A percentile compares a stretch with the other conserved stretches of the same genome.
These are phyloP conservation scores for Daedaleopsis nitida DNA, from an alignment of 768 basidiomycete species.

Conservation along the genomic window DNA sequence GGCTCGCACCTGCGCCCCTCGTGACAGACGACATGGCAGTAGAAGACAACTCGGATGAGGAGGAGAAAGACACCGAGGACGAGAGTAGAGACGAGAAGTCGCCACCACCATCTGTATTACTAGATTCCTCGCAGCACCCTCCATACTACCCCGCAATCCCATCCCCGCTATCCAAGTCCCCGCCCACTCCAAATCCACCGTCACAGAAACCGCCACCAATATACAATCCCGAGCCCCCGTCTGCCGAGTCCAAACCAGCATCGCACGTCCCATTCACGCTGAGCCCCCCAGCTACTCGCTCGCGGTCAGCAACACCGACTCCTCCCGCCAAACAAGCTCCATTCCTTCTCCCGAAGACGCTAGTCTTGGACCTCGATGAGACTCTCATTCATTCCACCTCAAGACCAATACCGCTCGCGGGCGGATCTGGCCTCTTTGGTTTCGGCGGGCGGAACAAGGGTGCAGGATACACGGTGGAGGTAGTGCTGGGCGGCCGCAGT, in stretches of 20 bases:
- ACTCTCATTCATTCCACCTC: slow-evolving; percentile 98
- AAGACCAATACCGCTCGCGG: slow-evolving; percentile 55
- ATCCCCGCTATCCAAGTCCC: slow-evolving; percentile 24
- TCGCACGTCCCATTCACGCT: slow-evolving; percentile 1
- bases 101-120: slow-evolving; percentile 24
- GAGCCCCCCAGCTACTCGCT: slow-evolving; percentile 11
- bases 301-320: slow-evolving; percentile 26
- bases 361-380: slow-evolving; percentile 97
- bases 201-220: slow-evolving; percentile 24
- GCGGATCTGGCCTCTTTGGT: slow-evolving; percentile 60
- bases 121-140: slow-evolving; percentile 27
- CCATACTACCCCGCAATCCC: slow-evolving; percentile 28
- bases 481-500: slow-evolving; percentile 83
- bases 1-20: slow-evolving; percentile 22
- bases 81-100: slow-evolving; percentile 35
- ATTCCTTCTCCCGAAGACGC: slow-evolving; percentile 86
- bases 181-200: slow-evolving; percentile 26
- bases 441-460: slow-evolving; percentile 61
- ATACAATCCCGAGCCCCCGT: neutral
- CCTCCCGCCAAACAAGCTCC: slow-evolving; percentile 58
- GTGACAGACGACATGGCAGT: slow-evolving; percentile 27
- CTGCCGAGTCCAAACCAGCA: slow-evolving; percentile 1
- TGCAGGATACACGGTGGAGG: slow-evolving; percentile 89
- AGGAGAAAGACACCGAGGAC: slow-evolving; percentile 38
- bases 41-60: slow-evolving; percentile 34